These are phyloP conservation scores for Diutina pseudorugosa DNA, from an alignment of 1,139 yeast genomes.

Conservation along the genomic window DNA sequence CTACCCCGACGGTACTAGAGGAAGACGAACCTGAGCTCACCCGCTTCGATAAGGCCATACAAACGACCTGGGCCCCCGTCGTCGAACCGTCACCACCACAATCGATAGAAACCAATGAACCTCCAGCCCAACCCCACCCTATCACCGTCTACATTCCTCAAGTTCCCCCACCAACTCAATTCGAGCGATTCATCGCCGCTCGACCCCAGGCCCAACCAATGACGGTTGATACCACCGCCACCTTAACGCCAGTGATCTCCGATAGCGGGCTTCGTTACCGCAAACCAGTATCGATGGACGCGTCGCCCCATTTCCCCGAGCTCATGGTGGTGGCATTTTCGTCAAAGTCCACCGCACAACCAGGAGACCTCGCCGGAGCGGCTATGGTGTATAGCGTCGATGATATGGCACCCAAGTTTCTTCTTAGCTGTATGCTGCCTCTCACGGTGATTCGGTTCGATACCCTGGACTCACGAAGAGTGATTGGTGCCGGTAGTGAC, in stretches of 20 bases:
- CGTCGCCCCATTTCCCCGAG: background rate
- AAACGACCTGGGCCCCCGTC: background rate
- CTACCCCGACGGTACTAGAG: background rate
- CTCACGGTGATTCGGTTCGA: background rate
- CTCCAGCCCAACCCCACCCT: background rate
- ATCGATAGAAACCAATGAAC: background rate
- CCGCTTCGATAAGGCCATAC: background rate
- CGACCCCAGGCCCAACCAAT: background rate
- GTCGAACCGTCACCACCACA: background rate
- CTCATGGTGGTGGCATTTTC: background rate
- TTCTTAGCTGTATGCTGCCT: background rate
- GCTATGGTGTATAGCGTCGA: background rate
- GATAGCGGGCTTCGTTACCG: background rate
- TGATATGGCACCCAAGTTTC: background rate
- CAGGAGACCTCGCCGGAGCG: background rate
- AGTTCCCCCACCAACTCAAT: background rate
- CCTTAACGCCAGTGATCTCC: background rate
- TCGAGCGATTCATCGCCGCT: background rate
- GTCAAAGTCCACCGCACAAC: background rate
- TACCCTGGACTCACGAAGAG: background rate
- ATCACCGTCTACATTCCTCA: background rate
- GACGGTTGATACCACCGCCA: background rate
- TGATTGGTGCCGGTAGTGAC: background rate
- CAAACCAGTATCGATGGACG: background rate
- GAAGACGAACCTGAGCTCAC: background rate